Percentiles rank a stretch among this genome's conserved stretches.
These are phyloP conservation scores for Flaveria ramosissima DNA, from an alignment of 129 eudicot species.

Conservation along the genomic window DNA sequence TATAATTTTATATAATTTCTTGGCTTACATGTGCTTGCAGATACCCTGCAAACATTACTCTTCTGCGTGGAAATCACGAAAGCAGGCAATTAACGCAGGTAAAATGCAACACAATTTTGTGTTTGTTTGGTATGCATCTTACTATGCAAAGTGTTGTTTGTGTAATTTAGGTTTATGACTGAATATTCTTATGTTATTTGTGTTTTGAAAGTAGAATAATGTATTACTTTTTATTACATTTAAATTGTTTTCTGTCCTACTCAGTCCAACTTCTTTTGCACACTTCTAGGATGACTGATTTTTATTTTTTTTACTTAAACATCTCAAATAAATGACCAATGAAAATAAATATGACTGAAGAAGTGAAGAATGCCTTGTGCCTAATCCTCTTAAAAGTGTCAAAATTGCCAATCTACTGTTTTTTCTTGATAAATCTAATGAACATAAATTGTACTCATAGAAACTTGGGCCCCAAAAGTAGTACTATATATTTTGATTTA, in stretches of 20 bases:
- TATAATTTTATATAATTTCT: background rate
- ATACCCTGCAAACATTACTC: conserved; percentile 96
- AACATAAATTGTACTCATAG: background rate
- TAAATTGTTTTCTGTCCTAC: background rate
- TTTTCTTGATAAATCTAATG: background rate
- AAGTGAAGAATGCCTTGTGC: background rate
- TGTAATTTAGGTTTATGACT: background rate
- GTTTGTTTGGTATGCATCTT: background rate
- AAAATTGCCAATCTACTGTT: background rate
- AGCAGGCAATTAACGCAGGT: conserved; percentile 99
- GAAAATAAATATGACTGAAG: background rate
- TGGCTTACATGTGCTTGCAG: conserved; percentile 43
- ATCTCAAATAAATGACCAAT: no score
- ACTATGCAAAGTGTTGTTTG: background rate
- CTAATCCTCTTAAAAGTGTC: background rate
- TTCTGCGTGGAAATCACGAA: conserved; percentile 96
- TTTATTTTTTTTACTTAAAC: background rate
- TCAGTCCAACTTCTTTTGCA: no score
- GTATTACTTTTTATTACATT: background rate
- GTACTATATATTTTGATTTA: background rate
- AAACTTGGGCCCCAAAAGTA: conserved; percentile 1
- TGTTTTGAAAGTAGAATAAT: background rate
- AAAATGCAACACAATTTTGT: background rate
- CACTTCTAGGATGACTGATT: no score
- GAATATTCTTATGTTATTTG: background rate